Base-by-base conservation (phyloP, 768 basidiomycete species). In the Xerocomellus amylosporus region DNA sequence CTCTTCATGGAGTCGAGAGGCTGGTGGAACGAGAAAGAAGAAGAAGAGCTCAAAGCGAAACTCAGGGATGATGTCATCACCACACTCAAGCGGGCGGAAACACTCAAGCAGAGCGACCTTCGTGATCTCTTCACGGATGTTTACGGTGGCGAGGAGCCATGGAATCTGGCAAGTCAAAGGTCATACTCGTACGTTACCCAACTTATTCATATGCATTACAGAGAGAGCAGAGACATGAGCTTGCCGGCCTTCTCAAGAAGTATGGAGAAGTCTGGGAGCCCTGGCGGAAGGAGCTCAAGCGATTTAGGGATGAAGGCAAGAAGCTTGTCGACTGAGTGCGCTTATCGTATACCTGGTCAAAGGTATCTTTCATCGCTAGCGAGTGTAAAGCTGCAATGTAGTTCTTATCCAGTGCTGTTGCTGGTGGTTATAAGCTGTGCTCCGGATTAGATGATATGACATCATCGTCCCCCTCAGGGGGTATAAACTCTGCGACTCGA, bases 241-340 rank as follows among this genome's bases (percentile, higher is more conserved):
- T 98, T 28, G 75, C 77, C 19, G 61, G 77, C 33, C 74, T 98
- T 22, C 63, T 97, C 56, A 83, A 76, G 71, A 97, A 97, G 70
- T 98, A 96, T 59, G 92, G 93, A 1, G 65, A 83, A n/a, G 78
- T 75, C 2, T 94, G 87, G 88, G 88, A 88, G 62, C 92, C 90
- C 9, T 98, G 93, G 92, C 78, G 75, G 67, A 79, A 77, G 33
- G 93, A 95, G 70, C 73, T 93, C 47, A 79, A 78, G 54, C 89
- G 84, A 71, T 90, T 90, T 67, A 85, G 79, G 71, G 83, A 86
- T 57, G 79, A 79, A 48, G 91, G 90, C 4, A 74, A 84, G 71
- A 86, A 86, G 60, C 65, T 88, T 19, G 52, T 55, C 8, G 71
- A 71, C 47, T 71, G 54, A 70, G 20, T 5, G 8, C 12, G n/a